Base-by-base conservation (phyloP, 352 stramenopile species). In the Globisporangium recalcitrans region DNA sequence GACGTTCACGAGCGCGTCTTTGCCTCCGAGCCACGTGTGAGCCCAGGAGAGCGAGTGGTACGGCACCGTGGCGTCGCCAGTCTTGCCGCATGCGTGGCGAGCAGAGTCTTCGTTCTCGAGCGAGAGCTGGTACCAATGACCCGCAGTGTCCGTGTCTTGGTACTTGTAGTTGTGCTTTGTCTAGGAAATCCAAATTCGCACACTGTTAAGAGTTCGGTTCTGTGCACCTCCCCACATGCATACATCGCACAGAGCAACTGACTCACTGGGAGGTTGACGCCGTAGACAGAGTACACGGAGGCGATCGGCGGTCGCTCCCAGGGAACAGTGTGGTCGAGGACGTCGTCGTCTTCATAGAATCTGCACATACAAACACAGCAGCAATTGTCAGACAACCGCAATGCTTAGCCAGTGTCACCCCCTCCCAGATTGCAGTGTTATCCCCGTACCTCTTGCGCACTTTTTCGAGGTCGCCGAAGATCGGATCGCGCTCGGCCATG, bases 1-100 rank as follows among this genome's bases (percentile, higher is more conserved):
- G n/a, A 92, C 74, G 22, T 82, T 75, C 7, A 92, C 80, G 3
- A 66, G 62, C 13, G 69, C 70, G 0, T 72, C 74, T 16, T 67
- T 62, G 3, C 70, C 60, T 9, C 80, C 82, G 7, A 93, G 72
- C 84, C 84, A 93, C 14, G 80, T 87, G 65, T 93, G 84, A 0
- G 80, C 80, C 75, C 74, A 91, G 8, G 84, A 89, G 13, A 93
- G 69, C 27, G 84, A 93, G 69, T 93, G 82, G 52, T 93, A 93
- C 13, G 78, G 67, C 22, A 90, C 82, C 4, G 84, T 93, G 59
- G 70, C 80, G 48, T 93, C 84, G 14, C 84, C 82, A 3, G 81
- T 91, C 62, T 90, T 90, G 59, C 69, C 73, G 69, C 84, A 93
- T 11, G 80, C 75, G 31, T 73, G 64, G 31, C 72, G 67, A 9